A percentile compares a stretch with the other conserved stretches of the same genome.
Conservation (phyloP, 306 rosid genomes). For the Albizia julibrissin region DNA sequence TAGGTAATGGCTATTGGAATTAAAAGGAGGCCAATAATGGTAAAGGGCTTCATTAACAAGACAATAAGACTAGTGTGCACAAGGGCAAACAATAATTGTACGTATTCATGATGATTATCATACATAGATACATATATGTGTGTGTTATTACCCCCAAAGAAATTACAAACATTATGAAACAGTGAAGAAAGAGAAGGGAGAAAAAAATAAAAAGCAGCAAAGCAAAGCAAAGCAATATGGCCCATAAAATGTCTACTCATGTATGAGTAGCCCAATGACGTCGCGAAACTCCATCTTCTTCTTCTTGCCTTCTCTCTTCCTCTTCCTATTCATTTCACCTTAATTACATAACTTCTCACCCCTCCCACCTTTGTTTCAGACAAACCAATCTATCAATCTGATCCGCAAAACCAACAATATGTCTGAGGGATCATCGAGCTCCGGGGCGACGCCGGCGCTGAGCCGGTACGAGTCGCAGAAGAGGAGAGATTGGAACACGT, state of each 20-base stretch:
- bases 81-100: conserved; percentile 49
- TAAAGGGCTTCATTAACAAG: conserved; percentile 28
- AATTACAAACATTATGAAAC: neutral
- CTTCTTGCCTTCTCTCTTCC: conserved; percentile 1
- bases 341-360: neutral
- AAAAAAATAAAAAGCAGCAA: neutral
- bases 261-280: conserved; percentile 55
- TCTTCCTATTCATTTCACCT: conserved; percentile 79
- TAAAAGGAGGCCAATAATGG: conserved; percentile 29
- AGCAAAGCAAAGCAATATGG: conserved; percentile 49
- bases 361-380: conserved; percentile 23
- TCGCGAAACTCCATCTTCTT: conserved; percentile 58
- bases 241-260: conserved; percentile 84
- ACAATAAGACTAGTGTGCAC: conserved; percentile 38
- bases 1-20: neutral
- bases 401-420: neutral
- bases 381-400: neutral
- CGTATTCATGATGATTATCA: neutral
- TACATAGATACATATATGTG: neutral
- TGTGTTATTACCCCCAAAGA: conserved; percentile 8
- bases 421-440: conserved; percentile 50
- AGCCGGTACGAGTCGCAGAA: conserved; percentile 96
- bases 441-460: conserved; percentile 39
- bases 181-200: conserved; percentile 47
- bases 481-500: conserved; percentile 97